Percentiles rank a stretch among this genome's conserved stretches.
Evolutionary conservation across 768 basidiomycete species (phyloP).

Genomic region (Lactifluus subvellereus): DNA sequence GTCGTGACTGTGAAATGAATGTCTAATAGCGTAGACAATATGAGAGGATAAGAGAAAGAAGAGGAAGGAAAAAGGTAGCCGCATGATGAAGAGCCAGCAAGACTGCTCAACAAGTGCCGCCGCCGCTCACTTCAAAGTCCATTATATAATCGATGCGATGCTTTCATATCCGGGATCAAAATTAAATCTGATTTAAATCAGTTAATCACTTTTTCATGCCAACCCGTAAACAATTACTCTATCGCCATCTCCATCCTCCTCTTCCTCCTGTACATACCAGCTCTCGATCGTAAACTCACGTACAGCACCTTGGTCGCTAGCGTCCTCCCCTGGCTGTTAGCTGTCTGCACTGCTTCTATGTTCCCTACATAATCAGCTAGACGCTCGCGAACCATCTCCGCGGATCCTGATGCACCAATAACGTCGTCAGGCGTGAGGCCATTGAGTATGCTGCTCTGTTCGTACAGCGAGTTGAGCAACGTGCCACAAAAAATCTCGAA

Average conservation of each 20-base stretch:
- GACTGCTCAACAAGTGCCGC: background rate
- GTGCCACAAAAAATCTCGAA: background rate
- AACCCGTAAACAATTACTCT: slow-evolving; percentile 10
- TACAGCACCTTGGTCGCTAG: background rate
- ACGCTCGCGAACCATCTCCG: slow-evolving; percentile 11
- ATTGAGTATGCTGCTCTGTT: slow-evolving; percentile 14
- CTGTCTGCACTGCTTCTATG: slow-evolving; percentile 15
- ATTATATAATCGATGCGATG: slow-evolving; percentile 4
- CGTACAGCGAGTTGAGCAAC: background rate
- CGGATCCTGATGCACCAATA: background rate
- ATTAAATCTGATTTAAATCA: background rate
- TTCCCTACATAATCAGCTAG: slow-evolving; percentile 21
- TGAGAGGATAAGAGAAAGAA: slow-evolving; percentile 30
- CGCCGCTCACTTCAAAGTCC: no score
- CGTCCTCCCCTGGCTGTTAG: slow-evolving; percentile 5
- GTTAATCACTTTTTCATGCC: background rate
- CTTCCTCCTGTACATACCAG: slow-evolving; percentile 16
- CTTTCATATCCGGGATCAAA: background rate
- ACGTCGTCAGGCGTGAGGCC: slow-evolving; percentile 14
- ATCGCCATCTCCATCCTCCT: background rate
- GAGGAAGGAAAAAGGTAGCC: slow-evolving; percentile 27
- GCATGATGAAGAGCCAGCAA: slow-evolving; percentile 13
- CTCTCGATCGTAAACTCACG: slow-evolving; percentile 20
- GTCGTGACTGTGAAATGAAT: slow-evolving; percentile 56
- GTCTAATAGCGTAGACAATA: slow-evolving; percentile 36